phyloP scores from a whole-genome alignment of 2,329 filamentous ascomycete species.

The Penicillium expansum region DNA sequence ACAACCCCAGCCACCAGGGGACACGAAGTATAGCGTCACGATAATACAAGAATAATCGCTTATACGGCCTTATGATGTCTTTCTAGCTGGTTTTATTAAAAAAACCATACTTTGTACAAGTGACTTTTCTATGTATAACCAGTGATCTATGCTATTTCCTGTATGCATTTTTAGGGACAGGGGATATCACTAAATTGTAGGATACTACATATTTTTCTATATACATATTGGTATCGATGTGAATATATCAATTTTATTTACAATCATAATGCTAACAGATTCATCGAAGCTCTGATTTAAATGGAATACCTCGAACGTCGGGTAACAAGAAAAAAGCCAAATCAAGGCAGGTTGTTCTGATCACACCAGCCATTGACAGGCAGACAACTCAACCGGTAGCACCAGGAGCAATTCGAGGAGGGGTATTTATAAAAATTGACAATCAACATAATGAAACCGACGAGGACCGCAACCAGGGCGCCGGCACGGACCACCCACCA shows the following conservation, averaged over 20 bases:
- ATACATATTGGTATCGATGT: not conserved
- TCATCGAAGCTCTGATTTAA: not conserved
- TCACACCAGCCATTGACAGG: slow-evolving; percentile 48
- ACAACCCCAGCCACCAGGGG: slow-evolving; percentile 4
- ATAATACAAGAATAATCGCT: too few species aligned
- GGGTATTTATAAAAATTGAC: slow-evolving; percentile 86
- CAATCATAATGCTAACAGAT: slow-evolving; percentile 4
- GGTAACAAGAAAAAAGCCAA: not conserved
- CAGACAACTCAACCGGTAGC: slow-evolving; percentile 90
- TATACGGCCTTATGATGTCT: too few species aligned
- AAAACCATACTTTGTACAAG: too few species aligned
- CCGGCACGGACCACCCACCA: slow-evolving; percentile 90
- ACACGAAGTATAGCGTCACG: not conserved
- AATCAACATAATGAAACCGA: slow-evolving; percentile 81
- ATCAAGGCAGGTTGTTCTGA: slow-evolving; percentile 31
- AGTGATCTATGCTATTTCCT: not conserved
- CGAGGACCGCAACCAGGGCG: slow-evolving; percentile 73
- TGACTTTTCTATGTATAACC: too few species aligned
- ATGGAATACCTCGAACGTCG: not conserved
- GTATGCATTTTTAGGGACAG: not conserved
- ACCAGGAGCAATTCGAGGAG: slow-evolving; percentile 75
- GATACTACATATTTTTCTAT: not conserved
- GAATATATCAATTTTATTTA: slow-evolving; percentile 1
- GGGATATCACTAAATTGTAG: not conserved
- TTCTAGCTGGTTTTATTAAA: too few species aligned